Evolutionary conservation across 1,139 yeast species (phyloP).

Genomic region (Hansenula lynferdii): DNA sequence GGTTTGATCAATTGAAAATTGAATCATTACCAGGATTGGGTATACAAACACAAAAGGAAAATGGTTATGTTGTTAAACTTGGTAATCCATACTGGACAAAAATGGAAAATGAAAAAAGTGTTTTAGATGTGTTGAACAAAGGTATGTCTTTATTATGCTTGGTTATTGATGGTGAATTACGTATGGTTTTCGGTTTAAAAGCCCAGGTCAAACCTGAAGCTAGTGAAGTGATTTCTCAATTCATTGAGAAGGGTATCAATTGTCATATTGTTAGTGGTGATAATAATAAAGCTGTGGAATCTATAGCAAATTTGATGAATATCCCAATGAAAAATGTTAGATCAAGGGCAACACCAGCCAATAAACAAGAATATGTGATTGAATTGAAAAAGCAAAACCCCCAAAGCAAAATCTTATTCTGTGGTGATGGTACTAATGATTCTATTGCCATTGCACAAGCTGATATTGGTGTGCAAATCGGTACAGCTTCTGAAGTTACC

Average conservation of each 20-base stretch:
- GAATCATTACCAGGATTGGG: slow-evolving; percentile 1
- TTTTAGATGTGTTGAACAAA: neutral
- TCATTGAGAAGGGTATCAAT: slow-evolving; percentile 43
- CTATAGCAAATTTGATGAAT: slow-evolving; percentile 57
- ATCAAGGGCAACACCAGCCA: slow-evolving; percentile 61
- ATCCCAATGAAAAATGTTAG: slow-evolving; percentile 51
- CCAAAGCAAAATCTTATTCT: slow-evolving; percentile 53
- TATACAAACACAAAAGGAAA: slow-evolving; percentile 3
- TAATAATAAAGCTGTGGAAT: slow-evolving; percentile 45
- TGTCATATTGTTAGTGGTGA: slow-evolving; percentile 83
- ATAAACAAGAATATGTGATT: slow-evolving; percentile 55
- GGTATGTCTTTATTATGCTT: slow-evolving; percentile 21
- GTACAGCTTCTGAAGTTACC: slow-evolving; percentile 80
- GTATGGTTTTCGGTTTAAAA: slow-evolving; percentile 49
- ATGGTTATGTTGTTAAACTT: slow-evolving; percentile 31
- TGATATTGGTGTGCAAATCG: slow-evolving; percentile 72
- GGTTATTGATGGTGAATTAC: slow-evolving; percentile 41
- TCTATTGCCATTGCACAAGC: slow-evolving; percentile 82
- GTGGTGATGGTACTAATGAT: slow-evolving; percentile 84
- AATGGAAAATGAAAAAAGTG: slow-evolving; percentile 11
- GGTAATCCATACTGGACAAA: slow-evolving; percentile 47
- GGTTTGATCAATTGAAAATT: slow-evolving; percentile 11
- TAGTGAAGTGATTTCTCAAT: slow-evolving; percentile 42
- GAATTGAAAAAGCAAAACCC: slow-evolving; percentile 34
- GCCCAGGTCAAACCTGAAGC: slow-evolving; percentile 36